Evolutionary conservation across 257 asterid species (phyloP).

Genomic region (Solanum ahanhuiri): DNA sequence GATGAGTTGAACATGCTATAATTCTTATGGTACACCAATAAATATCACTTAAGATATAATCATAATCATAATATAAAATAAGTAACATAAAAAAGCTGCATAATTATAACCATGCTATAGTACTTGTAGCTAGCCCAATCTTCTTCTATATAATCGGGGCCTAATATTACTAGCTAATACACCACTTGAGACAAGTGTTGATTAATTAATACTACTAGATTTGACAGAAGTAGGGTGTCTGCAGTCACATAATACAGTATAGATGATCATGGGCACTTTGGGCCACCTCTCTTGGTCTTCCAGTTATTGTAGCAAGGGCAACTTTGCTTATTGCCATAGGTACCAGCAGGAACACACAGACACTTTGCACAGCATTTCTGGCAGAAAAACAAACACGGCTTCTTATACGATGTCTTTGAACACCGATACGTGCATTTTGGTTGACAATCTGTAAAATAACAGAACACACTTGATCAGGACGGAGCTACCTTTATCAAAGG

Average conservation of each 20-base stretch:
- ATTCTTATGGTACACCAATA: neutral
- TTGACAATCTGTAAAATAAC: neutral
- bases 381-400: slow-evolving; percentile 5
- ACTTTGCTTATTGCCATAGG: slow-evolving; percentile 1
- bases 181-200: neutral
- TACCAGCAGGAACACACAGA: slow-evolving; percentile 3
- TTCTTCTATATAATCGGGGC: neutral
- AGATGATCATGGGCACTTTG: slow-evolving; percentile 1
- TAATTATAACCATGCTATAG: neutral
- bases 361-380: slow-evolving; percentile 3
- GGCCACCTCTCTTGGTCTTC: slow-evolving; percentile 9
- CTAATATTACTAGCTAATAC: neutral
- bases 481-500: neutral
- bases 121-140: neutral
- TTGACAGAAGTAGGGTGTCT: neutral
- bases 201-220: neutral
- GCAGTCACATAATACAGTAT: neutral
- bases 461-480: neutral
- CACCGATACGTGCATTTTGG: neutral
- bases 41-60: neutral
- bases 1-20: neutral
- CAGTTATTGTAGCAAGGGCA: slow-evolving; percentile 11
- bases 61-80: neutral
- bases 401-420: neutral
- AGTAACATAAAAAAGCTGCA: neutral